phyloP scores from a whole-genome alignment of 83 land plant species.

The Larix sibirica region DNA sequence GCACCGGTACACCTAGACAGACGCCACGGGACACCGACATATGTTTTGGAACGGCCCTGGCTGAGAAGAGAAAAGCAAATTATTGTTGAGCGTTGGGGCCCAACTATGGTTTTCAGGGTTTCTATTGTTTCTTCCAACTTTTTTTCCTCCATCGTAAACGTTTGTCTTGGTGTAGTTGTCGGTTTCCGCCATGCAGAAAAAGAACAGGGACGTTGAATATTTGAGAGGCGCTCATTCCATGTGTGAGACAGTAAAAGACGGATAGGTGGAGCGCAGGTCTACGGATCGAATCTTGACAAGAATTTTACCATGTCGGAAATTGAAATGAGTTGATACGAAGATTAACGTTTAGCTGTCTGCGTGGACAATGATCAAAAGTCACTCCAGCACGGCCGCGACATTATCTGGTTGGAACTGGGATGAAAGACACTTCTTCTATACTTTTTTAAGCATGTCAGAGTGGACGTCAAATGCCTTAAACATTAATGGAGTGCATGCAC shows the following conservation, averaged over 20 bases:
- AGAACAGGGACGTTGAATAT: not conserved
- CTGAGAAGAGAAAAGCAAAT: not conserved
- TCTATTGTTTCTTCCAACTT: not conserved
- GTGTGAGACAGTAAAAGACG: not conserved
- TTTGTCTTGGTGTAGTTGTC: too few relatives aligned
- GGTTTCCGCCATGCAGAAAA: not conserved
- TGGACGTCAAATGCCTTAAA: too few relatives aligned
- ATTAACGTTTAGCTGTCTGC: slow-evolving; percentile 9
- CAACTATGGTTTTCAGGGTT: not conserved
- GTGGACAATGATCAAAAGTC: not conserved
- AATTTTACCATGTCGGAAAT: not conserved
- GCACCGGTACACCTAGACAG: not conserved
- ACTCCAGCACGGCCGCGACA: not conserved
- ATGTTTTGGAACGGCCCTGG: slow-evolving; percentile 3
- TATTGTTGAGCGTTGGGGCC: slow-evolving; percentile 5
- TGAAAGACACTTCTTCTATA: too few relatives aligned
- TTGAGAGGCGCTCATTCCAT: not conserved
- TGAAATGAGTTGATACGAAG: not conserved
- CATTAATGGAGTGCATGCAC: too few relatives aligned
- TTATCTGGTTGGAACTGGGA: too few relatives aligned
- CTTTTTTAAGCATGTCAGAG: too few relatives aligned
- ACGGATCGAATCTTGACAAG: not conserved
- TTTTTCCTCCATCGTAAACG: not conserved
- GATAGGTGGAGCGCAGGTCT: not conserved
- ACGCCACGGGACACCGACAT: slow-evolving; percentile 1